Evolutionary conservation across 768 basidiomycete species (phyloP).

Genomic region (Suillus sp.): DNA sequence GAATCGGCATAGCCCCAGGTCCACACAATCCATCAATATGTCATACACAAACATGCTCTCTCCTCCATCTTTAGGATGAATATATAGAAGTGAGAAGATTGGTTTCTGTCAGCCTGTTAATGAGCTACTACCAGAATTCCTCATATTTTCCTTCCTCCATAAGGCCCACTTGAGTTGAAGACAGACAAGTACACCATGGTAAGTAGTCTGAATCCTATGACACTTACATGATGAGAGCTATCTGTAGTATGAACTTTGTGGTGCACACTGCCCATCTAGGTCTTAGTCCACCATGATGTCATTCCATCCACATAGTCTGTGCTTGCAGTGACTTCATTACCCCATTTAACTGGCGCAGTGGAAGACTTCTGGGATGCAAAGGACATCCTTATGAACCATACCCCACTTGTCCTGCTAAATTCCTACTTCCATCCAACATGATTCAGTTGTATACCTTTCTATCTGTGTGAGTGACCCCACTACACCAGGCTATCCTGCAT

Average conservation of each 20-base stretch:
- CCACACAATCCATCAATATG: too few relatives aligned
- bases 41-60: neutral
- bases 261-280: neutral
- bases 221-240: slow-evolving; percentile 33
- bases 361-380: slow-evolving; percentile 67
- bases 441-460: slow-evolving; percentile 74
- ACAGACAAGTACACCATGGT: neutral
- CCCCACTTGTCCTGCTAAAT: slow-evolving; percentile 85
- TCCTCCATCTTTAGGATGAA: slow-evolving; percentile 17
- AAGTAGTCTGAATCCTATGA: slow-evolving; percentile 11
- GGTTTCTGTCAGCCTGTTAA: slow-evolving; percentile 7
- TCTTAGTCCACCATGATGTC: slow-evolving; percentile 38
- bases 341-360: slow-evolving; percentile 69
- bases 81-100: slow-evolving; percentile 17
- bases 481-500: slow-evolving; percentile 87
- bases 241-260: slow-evolving; percentile 32
- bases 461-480: slow-evolving; percentile 76
- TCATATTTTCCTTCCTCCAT: too few relatives aligned
- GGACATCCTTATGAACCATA: slow-evolving; percentile 58
- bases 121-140: slow-evolving; percentile 15
- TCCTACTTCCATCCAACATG: slow-evolving; percentile 81
- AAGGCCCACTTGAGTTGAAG: too few relatives aligned
- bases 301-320: slow-evolving; percentile 62
- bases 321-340: slow-evolving; percentile 55
- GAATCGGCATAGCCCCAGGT: too few relatives aligned